Evolutionary conservation across 1,284 basidiomycete genomes (phyloP).

Genomic region (Ganoderma multipileum): DNA sequence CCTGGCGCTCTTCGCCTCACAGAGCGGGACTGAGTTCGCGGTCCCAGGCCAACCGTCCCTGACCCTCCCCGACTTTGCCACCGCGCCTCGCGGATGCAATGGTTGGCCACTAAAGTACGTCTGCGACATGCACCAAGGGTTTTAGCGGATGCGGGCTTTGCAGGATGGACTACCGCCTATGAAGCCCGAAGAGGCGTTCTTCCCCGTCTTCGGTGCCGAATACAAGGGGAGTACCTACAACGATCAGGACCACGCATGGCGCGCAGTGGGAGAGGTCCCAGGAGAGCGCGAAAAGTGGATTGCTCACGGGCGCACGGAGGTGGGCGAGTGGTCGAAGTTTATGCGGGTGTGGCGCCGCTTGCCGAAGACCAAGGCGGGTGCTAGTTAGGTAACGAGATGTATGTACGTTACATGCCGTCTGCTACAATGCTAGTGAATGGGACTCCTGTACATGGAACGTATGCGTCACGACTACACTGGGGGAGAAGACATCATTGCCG

Average conservation of each 20-base stretch:
- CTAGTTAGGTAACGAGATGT: not conserved
- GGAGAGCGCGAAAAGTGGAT: not conserved
- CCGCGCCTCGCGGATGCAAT: not conserved
- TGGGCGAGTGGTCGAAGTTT: not conserved
- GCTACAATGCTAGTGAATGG: no score
- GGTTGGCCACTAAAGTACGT: not conserved
- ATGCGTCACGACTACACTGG: no score
- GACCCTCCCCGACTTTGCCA: not conserved
- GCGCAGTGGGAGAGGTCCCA: not conserved
- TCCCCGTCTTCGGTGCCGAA: not conserved
- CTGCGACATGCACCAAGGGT: not conserved
- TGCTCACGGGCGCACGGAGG: not conserved
- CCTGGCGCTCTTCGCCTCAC: not conserved
- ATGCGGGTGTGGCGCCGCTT: not conserved
- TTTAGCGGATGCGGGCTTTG: not conserved
- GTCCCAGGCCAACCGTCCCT: no score
- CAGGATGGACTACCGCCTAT: not conserved
- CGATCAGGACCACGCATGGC: not conserved
- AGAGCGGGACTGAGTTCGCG: not conserved
- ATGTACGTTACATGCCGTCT: not conserved
- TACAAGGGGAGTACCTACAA: not conserved
- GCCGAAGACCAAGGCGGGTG: not conserved
- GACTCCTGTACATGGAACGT: no score
- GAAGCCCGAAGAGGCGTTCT: not conserved
- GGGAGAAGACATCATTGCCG: no score